Conservation (phyloP, 768 basidiomycete genomes). For the Pholiota microspora region DNA sequence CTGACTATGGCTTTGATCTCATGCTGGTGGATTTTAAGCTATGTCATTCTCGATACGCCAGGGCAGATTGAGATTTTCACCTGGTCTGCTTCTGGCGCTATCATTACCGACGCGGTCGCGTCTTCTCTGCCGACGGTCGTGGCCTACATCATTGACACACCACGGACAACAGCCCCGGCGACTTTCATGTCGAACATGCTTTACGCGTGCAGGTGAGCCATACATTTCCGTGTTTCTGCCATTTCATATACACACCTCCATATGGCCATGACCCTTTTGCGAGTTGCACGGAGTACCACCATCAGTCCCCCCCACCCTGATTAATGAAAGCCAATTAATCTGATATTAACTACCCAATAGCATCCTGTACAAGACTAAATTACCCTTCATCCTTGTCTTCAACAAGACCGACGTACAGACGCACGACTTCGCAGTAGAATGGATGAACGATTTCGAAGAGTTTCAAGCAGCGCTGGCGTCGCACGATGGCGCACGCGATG, state of each 20-base stretch:
- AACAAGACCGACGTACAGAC: slow-evolving; percentile 96
- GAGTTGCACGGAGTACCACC: neutral
- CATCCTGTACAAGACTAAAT: slow-evolving; percentile 96
- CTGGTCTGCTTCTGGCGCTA: slow-evolving; percentile 98
- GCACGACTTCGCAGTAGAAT: slow-evolving; percentile 90
- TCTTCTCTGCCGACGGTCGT: slow-evolving; percentile 91
- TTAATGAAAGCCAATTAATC: neutral
- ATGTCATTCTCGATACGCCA: slow-evolving; percentile 95
- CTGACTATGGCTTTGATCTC: neutral
- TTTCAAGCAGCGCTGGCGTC: slow-evolving; percentile 87
- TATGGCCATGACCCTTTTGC: neutral
- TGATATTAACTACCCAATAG: slow-evolving; percentile 32
- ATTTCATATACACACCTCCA: neutral
- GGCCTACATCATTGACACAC: slow-evolving; percentile 97
- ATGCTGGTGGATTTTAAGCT: slow-evolving; percentile 41
- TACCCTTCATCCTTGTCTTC: slow-evolving; percentile 97
- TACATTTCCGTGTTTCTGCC: neutral
- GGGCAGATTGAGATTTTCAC: slow-evolving; percentile 99
- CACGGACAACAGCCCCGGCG: slow-evolving; percentile 88
- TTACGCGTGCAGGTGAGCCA: slow-evolving; percentile 88
- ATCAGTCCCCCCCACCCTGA: neutral
- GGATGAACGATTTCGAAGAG: slow-evolving; percentile 98
- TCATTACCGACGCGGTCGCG: slow-evolving; percentile 96
- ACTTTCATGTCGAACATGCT: slow-evolving; percentile 99
- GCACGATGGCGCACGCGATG: slow-evolving; percentile 63